A percentile compares a stretch with the other conserved stretches of the same genome.
Evolutionary conservation across 2,329 filamentous ascomycete genomes (phyloP).

Genomic region (Clathrospora elynae): DNA sequence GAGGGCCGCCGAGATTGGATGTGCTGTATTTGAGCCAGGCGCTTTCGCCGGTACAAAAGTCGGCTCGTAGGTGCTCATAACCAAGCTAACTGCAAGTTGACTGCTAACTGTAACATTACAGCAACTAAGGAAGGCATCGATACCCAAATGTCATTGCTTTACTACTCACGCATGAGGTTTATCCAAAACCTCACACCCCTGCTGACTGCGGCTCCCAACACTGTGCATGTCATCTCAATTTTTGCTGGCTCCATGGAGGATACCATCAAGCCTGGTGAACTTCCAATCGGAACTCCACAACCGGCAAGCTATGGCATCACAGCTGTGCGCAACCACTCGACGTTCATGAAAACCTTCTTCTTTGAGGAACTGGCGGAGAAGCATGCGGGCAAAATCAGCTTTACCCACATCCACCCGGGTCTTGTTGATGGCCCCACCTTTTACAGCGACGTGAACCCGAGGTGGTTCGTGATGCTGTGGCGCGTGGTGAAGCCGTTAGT

Average conservation of each 20-base stretch:
- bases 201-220: constrained; percentile 24
- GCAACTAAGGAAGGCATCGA: constrained; percentile 47
- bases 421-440: constrained; percentile 42
- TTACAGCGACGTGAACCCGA: constrained; percentile 28
- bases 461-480: constrained; percentile 40
- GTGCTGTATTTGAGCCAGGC: constrained; percentile 43
- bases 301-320: constrained; percentile 32
- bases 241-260: constrained; percentile 41
- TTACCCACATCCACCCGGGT: constrained; percentile 42
- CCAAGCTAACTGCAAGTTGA: constrained; percentile 35
- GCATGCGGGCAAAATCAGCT: constrained; percentile 34
- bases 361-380: constrained; percentile 33
- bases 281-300: constrained; percentile 36
- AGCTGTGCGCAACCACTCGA: constrained; percentile 34
- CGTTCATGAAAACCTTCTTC: constrained; percentile 42
- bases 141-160: constrained; percentile 40
- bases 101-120: constrained; percentile 48
- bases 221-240: constrained; percentile 43
- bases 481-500: constrained; percentile 31
- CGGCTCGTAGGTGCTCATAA: constrained; percentile 48
- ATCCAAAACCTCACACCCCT: constrained; percentile 46
- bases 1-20: constrained; percentile 39
- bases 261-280: constrained; percentile 25
- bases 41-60: constrained; percentile 45
- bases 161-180: constrained; percentile 50